A percentile compares a stretch with the other conserved stretches of the same genome.
phyloP scores from a whole-genome alignment of 495 filamentous ascomycete genomes.

The Pseudevernia furfuracea region DNA sequence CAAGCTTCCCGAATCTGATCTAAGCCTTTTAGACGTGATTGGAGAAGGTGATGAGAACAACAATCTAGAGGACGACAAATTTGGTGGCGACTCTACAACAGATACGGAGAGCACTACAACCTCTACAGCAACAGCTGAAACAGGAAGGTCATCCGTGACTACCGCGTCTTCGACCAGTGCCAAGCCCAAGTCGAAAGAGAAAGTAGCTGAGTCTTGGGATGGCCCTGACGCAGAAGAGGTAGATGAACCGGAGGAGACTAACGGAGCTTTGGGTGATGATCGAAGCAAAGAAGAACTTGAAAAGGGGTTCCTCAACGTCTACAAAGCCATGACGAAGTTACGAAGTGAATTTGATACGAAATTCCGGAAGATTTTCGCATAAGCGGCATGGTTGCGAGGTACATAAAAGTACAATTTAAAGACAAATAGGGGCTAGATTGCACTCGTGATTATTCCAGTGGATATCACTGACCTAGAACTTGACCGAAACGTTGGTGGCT shows the following conservation, averaged over 20 bases:
- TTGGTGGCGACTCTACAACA: slow-evolving; percentile 23
- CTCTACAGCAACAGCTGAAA: slow-evolving; percentile 17
- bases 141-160: slow-evolving; percentile 14
- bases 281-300: slow-evolving; percentile 33
- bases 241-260: slow-evolving; percentile 27
- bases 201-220: slow-evolving; percentile 39
- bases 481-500: neutral
- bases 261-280: slow-evolving; percentile 23
- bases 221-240: slow-evolving; percentile 25
- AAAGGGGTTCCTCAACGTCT: slow-evolving; percentile 48
- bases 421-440: neutral
- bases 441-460: neutral
- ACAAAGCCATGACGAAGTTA: slow-evolving; percentile 48
- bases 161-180: neutral
- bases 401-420: neutral
- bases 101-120: slow-evolving; percentile 16
- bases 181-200: slow-evolving; percentile 30
- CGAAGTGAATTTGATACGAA: slow-evolving; percentile 56
- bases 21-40: slow-evolving; percentile 33
- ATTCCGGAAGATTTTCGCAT: slow-evolving; percentile 52
- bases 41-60: slow-evolving; percentile 29
- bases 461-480: neutral
- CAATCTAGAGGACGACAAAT: slow-evolving; percentile 31
- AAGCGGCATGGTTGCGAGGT: neutral
- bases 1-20: slow-evolving; percentile 37